Evolutionary conservation across 1,139 yeast genomes (phyloP).

Genomic region (Zygosaccharomyces pseudobailii): DNA sequence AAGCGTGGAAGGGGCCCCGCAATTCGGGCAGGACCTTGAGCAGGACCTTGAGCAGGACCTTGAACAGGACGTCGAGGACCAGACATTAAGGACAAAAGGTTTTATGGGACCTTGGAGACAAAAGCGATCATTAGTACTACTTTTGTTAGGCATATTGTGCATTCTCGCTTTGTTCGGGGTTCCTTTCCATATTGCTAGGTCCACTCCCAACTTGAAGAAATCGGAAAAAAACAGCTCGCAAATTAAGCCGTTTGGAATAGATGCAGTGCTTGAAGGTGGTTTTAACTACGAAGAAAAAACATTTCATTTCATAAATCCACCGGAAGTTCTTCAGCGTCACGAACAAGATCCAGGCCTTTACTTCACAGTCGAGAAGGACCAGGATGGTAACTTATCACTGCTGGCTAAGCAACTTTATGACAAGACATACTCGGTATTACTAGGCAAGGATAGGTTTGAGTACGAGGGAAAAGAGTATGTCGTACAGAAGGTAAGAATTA

Average conservation of each 20-base stretch:
- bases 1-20: neutral
- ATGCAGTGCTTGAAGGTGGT: constrained; percentile 26
- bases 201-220: neutral
- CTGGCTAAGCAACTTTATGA: constrained; percentile 29
- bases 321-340: constrained; percentile 20
- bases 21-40: no score
- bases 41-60: no score
- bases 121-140: neutral
- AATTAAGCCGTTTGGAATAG: constrained; percentile 20
- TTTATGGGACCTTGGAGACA: constrained; percentile 1
- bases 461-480: constrained; percentile 22
- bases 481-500: constrained; percentile 26
- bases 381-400: constrained; percentile 20
- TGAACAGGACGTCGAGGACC: neutral
- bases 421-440: constrained; percentile 12
- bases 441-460: constrained; percentile 23
- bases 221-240: neutral
- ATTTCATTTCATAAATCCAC: constrained; percentile 34
- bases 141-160: neutral
- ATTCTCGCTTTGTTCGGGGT: neutral
- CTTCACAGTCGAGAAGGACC: constrained; percentile 18
- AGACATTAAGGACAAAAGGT: neutral
- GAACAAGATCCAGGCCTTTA: constrained; percentile 37
- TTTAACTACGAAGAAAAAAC: constrained; percentile 23
- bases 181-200: neutral